These are phyloP conservation scores for Hypericum androsaemum DNA, from an alignment of 345 rosid species.

Conservation along the genomic window DNA sequence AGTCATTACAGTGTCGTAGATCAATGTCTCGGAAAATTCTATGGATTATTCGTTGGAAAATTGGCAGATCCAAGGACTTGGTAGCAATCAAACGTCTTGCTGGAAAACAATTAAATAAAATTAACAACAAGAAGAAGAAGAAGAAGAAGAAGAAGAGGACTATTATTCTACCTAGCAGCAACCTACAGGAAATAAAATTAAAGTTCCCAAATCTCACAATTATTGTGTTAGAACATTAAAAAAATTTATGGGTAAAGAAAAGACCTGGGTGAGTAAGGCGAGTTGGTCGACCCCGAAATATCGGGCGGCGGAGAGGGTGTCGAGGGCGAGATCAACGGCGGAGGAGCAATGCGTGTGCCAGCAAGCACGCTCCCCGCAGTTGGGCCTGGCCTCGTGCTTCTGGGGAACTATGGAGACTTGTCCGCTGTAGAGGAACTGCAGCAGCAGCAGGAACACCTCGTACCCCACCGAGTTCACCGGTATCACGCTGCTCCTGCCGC, in stretches of 20 bases:
- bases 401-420: constrained; percentile 91
- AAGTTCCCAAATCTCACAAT: no score
- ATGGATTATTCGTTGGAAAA: no score
- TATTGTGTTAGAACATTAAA: no score
- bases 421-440: constrained; percentile 95
- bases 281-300: constrained; percentile 97
- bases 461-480: constrained; percentile 96
- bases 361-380: constrained; percentile 93
- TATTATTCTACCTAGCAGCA: no score
- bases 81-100: no score
- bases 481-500: constrained; percentile 43
- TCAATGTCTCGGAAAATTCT: no score
- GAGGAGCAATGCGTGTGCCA: constrained; percentile 99
- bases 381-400: constrained; percentile 91
- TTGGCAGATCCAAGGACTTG: no score
- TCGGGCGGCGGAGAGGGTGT: constrained; percentile 92
- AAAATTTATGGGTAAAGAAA: neutral
- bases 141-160: no score
- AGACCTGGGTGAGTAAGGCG: constrained; percentile 93
- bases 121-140: no score
- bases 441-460: constrained; percentile 81
- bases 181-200: no score
- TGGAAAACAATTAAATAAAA: no score
- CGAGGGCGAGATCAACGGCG: constrained; percentile 98
- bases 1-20: no score